phyloP scores from a whole-genome alignment of 176 grass and related monocot species.

The Phyllostachys edulis region DNA sequence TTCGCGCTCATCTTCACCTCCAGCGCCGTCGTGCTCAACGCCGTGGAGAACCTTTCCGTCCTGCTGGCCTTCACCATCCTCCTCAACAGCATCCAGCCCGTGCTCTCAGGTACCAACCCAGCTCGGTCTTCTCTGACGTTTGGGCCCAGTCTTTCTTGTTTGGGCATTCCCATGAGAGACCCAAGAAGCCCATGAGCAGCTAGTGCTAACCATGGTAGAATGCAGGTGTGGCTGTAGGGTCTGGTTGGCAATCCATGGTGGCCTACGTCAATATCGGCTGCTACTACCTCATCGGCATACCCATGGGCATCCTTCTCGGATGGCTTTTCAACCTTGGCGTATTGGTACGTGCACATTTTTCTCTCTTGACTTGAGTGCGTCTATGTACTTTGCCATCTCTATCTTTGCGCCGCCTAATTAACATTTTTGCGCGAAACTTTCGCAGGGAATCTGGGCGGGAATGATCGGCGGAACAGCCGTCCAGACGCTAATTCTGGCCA shows the following conservation, averaged over 20 bases:
- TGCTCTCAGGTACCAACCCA: slow-evolving; percentile 61
- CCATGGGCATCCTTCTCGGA: slow-evolving; percentile 72
- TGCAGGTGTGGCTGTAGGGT: slow-evolving; percentile 86
- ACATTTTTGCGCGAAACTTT: background rate
- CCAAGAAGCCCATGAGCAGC: background rate
- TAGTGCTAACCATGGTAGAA: background rate
- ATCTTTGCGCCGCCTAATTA: no score
- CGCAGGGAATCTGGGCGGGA: slow-evolving; percentile 84
- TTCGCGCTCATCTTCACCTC: slow-evolving; percentile 77
- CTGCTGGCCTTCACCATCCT: slow-evolving; percentile 80
- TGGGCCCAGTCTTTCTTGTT: background rate
- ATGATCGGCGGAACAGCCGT: slow-evolving; percentile 91
- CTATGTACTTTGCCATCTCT: background rate
- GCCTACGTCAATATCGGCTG: slow-evolving; percentile 89
- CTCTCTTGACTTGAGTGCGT: background rate
- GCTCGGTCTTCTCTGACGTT: background rate
- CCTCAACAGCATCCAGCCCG: slow-evolving; percentile 89
- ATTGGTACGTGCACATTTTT: slow-evolving; percentile 49
- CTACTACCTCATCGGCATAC: slow-evolving; percentile 83
- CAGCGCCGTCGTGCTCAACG: slow-evolving; percentile 63
- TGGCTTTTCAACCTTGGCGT: slow-evolving; percentile 84
- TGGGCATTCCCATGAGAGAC: background rate
- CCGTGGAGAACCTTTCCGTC: slow-evolving; percentile 65
- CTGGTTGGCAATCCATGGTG: slow-evolving; percentile 83
- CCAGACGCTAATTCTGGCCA: slow-evolving; percentile 70